A percentile compares a stretch with the other conserved stretches of the same genome.
Conservation (phyloP, 176 grass and related monocot species). For the Carex cristatella region DNA sequence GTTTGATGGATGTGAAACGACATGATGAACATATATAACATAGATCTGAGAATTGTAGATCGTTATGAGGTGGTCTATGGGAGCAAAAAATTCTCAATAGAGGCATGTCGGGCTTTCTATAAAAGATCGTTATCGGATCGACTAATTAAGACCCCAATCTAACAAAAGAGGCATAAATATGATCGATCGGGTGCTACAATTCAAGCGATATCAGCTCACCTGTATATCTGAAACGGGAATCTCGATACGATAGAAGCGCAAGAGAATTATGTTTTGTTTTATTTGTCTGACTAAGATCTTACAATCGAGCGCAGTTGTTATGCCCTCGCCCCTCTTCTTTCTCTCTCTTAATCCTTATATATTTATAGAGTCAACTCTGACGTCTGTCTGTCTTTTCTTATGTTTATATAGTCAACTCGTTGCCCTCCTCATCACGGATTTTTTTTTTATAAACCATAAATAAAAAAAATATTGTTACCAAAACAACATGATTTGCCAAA, state of each 20-base stretch:
- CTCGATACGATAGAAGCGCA: background rate
- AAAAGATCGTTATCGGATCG: constrained; percentile 5
- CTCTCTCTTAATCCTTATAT: constrained; percentile 30
- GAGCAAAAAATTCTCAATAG: too few species aligned
- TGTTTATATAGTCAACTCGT: constrained; percentile 12
- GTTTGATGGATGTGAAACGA: background rate
- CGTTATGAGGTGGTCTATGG: too few species aligned
- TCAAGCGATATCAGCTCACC: constrained; percentile 30
- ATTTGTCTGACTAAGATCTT: constrained; percentile 46
- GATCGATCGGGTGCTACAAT: constrained; percentile 6
- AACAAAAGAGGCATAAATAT: constrained; percentile 11
- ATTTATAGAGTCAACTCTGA: background rate
- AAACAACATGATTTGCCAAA: too few species aligned
- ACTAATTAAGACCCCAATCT: constrained; percentile 25
- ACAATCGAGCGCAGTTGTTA: constrained; percentile 34
- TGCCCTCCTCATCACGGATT: too few species aligned
- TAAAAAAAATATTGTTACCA: background rate
- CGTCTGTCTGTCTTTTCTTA: constrained; percentile 33
- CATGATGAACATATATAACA: constrained; percentile 24
- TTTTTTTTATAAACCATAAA: too few species aligned
- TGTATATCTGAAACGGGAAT: constrained; percentile 38
- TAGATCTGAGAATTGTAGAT: constrained; percentile 1
- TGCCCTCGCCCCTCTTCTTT: constrained; percentile 26
- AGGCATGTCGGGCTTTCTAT: too few species aligned
- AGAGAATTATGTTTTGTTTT: background rate